These are phyloP conservation scores for Paecilomyces fulvus DNA, from an alignment of 2,329 filamentous ascomycete species.

Conservation along the genomic window DNA sequence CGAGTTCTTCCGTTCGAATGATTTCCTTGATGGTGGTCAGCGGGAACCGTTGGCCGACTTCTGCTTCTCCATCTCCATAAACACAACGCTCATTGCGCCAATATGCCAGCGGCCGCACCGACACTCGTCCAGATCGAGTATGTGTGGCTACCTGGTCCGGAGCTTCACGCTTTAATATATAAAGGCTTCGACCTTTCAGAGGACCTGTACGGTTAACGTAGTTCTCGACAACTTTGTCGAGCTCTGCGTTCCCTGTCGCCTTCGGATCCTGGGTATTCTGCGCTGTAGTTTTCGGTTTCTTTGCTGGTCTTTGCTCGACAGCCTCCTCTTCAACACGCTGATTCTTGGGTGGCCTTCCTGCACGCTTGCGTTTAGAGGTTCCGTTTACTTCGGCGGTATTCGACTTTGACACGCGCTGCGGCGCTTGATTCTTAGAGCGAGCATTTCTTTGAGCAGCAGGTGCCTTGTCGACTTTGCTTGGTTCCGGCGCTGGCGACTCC, in stretches of 20 bases:
- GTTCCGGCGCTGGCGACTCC: slow-evolving; percentile 8
- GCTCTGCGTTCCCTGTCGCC: slow-evolving; percentile 24
- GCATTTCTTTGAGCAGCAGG: slow-evolving; percentile 8
- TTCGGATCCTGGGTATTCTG: slow-evolving; percentile 15
- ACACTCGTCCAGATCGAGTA: slow-evolving; percentile 68
- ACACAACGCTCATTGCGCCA: slow-evolving; percentile 80
- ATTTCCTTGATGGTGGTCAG: slow-evolving; percentile 67
- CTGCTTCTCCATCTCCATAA: slow-evolving; percentile 54
- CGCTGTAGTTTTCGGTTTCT: slow-evolving; percentile 22
- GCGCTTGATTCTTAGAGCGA: slow-evolving; percentile 4
- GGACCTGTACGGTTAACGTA: slow-evolving; percentile 37
- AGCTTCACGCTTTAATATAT: slow-evolving; percentile 45
- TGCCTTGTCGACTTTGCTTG: neutral
- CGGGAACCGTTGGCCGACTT: slow-evolving; percentile 50
- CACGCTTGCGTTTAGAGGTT: slow-evolving; percentile 17
- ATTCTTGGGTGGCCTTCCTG: slow-evolving; percentile 24
- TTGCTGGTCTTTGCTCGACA: slow-evolving; percentile 19
- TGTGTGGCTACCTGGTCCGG: slow-evolving; percentile 50
- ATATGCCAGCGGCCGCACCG: slow-evolving; percentile 68
- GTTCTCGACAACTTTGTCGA: slow-evolving; percentile 36
- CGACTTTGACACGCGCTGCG: neutral
- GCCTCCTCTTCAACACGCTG: slow-evolving; percentile 12
- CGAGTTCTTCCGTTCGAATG: slow-evolving; percentile 60
- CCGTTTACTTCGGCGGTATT: neutral
- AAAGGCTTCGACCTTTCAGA: slow-evolving; percentile 40